Evolutionary conservation across 75 land plant genomes (phyloP), one percentile per base, ranked within the genome.

Genomic region (Picea glauca): DNA sequence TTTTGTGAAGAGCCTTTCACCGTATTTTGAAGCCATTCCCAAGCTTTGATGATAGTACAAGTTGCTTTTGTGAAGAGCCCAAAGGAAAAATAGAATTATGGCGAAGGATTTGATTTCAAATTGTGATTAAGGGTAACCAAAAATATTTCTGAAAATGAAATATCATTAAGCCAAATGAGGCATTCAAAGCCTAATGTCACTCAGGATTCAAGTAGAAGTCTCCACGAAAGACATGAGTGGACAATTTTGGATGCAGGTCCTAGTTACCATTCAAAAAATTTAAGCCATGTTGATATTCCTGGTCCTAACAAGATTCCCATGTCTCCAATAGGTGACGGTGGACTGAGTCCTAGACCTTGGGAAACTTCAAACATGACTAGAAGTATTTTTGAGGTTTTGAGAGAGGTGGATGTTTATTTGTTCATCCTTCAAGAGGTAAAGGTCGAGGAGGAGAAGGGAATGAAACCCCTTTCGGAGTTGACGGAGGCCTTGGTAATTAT

Each of bases 351-450:
- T 17, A 79, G 31, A 31, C 32, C 13, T 9, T 72, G 58, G 63
- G 85, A 66, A 31, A 60, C 35, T 32, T 70, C 15, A 4, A 72
- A 70, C n/a, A 81, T 82, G 59, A 50, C 58, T 1, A 75, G 90
- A 31, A 92, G 80, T 0, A 81, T 91, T 14, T 57, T 89, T 59
- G 91, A 93, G 0, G 91, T 93, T 35, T 57, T 93, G 85, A 87
- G 83, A 74, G 93, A 91, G 77, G 75, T 88, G 68, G 88, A 82
- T 58, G 95, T 91, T 6, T 93, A 93, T 79, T 63, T 93, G 7
- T 33, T 90, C 59, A 93, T 85, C 35, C 77, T 93, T 83, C 93
- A 93, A 79, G 91, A 93, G 77, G 95, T 93, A 83, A 90, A 88
- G 77, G 92, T 91, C 5, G 93, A 90, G 78, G 95, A 93, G 77